Conservation (phyloP, 495 filamentous ascomycete genomes). For the Penicillium parvum region DNA sequence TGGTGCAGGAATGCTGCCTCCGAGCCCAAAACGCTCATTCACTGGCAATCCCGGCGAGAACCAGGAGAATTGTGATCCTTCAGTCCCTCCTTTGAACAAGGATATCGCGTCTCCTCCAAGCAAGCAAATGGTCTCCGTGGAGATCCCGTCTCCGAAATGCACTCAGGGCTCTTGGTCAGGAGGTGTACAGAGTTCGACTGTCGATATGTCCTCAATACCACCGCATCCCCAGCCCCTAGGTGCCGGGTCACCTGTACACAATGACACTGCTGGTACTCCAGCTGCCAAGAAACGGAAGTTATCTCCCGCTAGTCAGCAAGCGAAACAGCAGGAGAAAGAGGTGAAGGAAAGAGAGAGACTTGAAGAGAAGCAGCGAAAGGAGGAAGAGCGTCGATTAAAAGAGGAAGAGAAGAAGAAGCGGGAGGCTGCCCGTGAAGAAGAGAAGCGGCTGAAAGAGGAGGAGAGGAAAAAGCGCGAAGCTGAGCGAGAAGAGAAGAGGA, state of each 20-base stretch:
- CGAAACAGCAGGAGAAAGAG: slow-evolving; percentile 42
- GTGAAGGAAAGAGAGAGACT: slow-evolving; percentile 37
- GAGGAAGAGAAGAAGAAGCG: slow-evolving; percentile 44
- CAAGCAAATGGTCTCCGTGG: neutral
- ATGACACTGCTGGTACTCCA: slow-evolving; percentile 4
- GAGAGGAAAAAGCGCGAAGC: slow-evolving; percentile 34
- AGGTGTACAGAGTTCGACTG: neutral
- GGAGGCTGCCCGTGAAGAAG: slow-evolving; percentile 44
- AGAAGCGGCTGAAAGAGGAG: slow-evolving; percentile 33
- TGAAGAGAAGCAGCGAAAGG: slow-evolving; percentile 46
- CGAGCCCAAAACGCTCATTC: slow-evolving; percentile 14
- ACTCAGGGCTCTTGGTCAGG: neutral
- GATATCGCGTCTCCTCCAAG: neutral
- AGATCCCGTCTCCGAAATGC: slow-evolving; percentile 2
- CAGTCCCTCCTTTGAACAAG: neutral
- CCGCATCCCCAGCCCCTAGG: neutral
- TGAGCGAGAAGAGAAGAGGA: slow-evolving; percentile 49
- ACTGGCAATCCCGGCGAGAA: slow-evolving; percentile 13
- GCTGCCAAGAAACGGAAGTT: slow-evolving; percentile 51
- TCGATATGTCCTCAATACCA: neutral
- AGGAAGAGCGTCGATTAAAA: slow-evolving; percentile 39
- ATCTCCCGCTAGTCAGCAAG: slow-evolving; percentile 49
- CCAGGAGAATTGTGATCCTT: slow-evolving; percentile 29
- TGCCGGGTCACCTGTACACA: slow-evolving; percentile 1
- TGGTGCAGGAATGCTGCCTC: slow-evolving; percentile 13